A percentile compares a stretch with the other conserved stretches of the same genome.
Conservation (phyloP, 306 rosid genomes). For the Mimosa bimucronata region DNA sequence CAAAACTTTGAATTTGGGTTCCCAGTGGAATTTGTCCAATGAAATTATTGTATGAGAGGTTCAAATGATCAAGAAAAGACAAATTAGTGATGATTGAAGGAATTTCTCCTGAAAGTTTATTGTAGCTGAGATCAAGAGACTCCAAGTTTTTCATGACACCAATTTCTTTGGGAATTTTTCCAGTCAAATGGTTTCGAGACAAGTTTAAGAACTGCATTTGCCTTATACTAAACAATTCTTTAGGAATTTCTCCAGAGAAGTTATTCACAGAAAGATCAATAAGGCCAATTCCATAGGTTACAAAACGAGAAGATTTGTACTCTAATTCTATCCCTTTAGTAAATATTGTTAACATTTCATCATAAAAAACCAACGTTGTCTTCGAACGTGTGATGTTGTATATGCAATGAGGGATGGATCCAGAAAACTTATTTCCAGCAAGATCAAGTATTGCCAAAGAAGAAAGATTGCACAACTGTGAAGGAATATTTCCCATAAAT, state of each 20-base stretch:
- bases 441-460: not conserved
- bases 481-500: not conserved
- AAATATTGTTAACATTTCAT: not conserved
- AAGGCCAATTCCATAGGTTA: not conserved
- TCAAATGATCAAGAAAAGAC: not conserved
- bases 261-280: not conserved
- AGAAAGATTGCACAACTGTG: not conserved
- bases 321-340: not conserved
- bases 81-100: not conserved
- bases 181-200: not conserved
- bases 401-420: not conserved
- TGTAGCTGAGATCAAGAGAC: not conserved
- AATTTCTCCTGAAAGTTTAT: not conserved
- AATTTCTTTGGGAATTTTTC: not conserved
- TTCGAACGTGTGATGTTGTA: not conserved
- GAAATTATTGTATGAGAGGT: not conserved
- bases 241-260: not conserved
- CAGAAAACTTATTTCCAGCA: not conserved
- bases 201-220: not conserved
- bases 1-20: not conserved
- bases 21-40: not conserved
- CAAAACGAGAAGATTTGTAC: rapidly evolving
- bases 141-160: not conserved
- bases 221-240: not conserved
- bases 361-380: rapidly evolving